phyloP scores from a whole-genome alignment of 257 asterid species.

The Catharanthus roseus region DNA sequence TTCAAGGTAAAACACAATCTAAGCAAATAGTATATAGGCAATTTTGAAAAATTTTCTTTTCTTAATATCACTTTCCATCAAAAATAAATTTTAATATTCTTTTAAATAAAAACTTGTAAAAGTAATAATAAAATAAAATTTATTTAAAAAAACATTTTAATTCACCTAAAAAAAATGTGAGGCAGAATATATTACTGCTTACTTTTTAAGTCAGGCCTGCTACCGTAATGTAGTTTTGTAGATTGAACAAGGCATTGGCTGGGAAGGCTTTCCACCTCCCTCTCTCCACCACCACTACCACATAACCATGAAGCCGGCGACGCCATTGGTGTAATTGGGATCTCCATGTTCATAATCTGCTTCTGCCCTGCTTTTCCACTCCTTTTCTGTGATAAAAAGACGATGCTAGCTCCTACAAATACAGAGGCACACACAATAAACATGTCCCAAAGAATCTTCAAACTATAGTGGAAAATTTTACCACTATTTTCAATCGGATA shows the following conservation, averaged over 20 bases:
- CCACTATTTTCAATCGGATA: constrained; percentile 38
- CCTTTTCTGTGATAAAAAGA: constrained; percentile 12
- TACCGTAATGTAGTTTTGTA: constrained; percentile 46
- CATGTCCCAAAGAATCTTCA: constrained; percentile 43
- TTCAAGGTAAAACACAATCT: too few species aligned
- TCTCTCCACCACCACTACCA: neutral
- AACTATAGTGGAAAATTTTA: constrained; percentile 47
- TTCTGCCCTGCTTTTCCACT: constrained; percentile 22
- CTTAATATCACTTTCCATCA: too few species aligned
- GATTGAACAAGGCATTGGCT: constrained; percentile 4
- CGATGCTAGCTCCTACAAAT: constrained; percentile 38
- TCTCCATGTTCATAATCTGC: constrained; percentile 53
- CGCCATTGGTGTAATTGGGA: constrained; percentile 41
- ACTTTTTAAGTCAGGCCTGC: constrained; percentile 81
- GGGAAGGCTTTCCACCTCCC: constrained; percentile 29
- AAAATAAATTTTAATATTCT: too few species aligned
- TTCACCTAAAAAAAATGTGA: too few species aligned
- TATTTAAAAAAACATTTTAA: too few species aligned
- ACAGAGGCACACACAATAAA: constrained; percentile 40
- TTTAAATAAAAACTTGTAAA: too few species aligned
- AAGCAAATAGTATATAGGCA: too few species aligned
- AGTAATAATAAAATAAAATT: too few species aligned
- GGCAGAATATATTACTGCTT: too few species aligned
- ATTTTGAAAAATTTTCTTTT: too few species aligned
- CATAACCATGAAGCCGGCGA: constrained; percentile 47